phyloP scores from a whole-genome alignment of 1,284 basidiomycete species.

The Trametes pubescens region DNA sequence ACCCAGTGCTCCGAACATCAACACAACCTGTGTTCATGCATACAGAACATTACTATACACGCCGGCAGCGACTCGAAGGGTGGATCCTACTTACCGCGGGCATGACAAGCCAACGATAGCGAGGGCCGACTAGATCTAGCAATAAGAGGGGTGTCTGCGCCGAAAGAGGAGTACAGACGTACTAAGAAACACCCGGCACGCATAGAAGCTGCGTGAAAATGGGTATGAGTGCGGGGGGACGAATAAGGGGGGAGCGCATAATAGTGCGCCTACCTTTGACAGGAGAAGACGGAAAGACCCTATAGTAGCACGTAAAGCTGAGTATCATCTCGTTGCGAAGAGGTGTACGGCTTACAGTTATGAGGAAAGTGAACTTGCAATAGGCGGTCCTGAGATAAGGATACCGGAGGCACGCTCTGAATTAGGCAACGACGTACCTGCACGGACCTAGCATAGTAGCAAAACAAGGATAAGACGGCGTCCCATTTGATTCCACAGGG shows the following conservation, averaged over 20 bases:
- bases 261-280: constrained; percentile 8
- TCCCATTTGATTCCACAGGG: not conserved
- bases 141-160: too few relatives aligned
- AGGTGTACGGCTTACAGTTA: not conserved
- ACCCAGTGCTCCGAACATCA: not conserved
- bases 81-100: constrained; percentile 4
- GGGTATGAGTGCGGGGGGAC: not conserved
- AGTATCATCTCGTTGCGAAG: too few relatives aligned
- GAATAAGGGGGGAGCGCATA: too few relatives aligned
- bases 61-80: not conserved
- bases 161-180: not conserved
- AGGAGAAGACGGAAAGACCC: constrained; percentile 6
- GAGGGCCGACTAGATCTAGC: not conserved
- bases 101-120: constrained; percentile 9
- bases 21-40: too few relatives aligned
- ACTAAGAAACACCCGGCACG: constrained; percentile 6
- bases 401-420: not conserved
- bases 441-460: constrained; percentile 1
- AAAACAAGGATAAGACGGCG: not conserved
- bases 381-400: not conserved
- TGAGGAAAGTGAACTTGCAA: not conserved
- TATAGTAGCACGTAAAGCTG: not conserved
- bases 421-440: not conserved
- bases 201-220: constrained; percentile 3
- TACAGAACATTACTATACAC: not conserved